A percentile compares a stretch with the other conserved stretches of the same genome.
phyloP scores from a whole-genome alignment of 2,329 filamentous ascomycete genomes.

The Cladosporium sp. region DNA sequence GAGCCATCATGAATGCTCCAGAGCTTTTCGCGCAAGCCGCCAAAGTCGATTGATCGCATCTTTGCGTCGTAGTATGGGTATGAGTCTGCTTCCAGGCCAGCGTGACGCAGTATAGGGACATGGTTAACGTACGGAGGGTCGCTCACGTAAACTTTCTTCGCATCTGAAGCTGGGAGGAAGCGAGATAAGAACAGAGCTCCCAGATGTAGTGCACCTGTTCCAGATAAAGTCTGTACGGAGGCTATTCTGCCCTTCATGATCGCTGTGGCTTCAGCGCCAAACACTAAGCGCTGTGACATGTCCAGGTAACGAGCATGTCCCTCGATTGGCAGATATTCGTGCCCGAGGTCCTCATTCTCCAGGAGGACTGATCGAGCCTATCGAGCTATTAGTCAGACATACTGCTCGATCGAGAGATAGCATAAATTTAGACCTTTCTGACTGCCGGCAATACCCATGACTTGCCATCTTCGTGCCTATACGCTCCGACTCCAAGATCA shows the following conservation, averaged over 20 bases:
- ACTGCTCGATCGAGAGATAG: neutral
- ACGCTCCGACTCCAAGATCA: conserved; percentile 92
- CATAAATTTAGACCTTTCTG: conserved; percentile 69
- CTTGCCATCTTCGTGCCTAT: conserved; percentile 91
- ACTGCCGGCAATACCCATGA: conserved; percentile 96
- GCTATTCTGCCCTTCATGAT: conserved; percentile 77
- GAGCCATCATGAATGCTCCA: conserved; percentile 71
- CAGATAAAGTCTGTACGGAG: conserved; percentile 92
- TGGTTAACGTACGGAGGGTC: conserved; percentile 98
- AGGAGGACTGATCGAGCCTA: conserved; percentile 89
- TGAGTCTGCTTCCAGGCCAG: conserved; percentile 70
- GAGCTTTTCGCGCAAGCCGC: conserved; percentile 76
- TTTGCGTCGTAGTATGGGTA: conserved; percentile 93
- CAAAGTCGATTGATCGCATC: conserved; percentile 88
- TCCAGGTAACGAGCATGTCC: conserved; percentile 81
- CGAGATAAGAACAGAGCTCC: conserved; percentile 90
- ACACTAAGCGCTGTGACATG: conserved; percentile 85
- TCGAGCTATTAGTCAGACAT: conserved; percentile 6
- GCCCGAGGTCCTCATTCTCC: conserved; percentile 85
- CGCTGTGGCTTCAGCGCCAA: conserved; percentile 76
- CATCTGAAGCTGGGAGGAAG: conserved; percentile 66
- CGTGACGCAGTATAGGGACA: conserved; percentile 96
- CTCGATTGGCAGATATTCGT: conserved; percentile 97
- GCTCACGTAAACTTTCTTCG: conserved; percentile 78
- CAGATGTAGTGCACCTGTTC: conserved; percentile 90